Evolutionary conservation across 192 early-diverging fungal genomes (phyloP).

Genomic region (Powellomyces hirtus): DNA sequence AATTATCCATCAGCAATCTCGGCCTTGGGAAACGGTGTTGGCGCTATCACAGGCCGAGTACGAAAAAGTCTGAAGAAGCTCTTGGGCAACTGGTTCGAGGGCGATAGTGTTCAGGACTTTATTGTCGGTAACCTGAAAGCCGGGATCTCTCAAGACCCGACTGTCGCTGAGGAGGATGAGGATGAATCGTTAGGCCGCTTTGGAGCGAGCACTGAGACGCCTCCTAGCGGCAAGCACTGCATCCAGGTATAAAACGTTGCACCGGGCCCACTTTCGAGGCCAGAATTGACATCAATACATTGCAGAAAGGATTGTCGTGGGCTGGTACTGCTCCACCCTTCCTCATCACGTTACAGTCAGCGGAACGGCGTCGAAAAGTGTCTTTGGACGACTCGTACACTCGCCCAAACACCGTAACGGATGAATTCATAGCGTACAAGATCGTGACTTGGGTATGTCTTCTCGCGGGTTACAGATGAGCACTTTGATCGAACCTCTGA

Average conservation of each 20-base stretch:
- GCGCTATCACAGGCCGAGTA: not conserved
- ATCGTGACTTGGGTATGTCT: conserved; percentile 24
- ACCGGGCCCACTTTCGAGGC: not conserved
- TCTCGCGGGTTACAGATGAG: too few relatives aligned
- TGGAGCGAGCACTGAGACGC: not conserved
- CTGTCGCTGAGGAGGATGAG: not conserved
- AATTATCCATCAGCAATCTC: conserved; percentile 21
- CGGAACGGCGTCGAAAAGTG: conserved; percentile 19
- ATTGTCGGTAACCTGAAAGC: conserved; percentile 5
- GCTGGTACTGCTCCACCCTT: not conserved
- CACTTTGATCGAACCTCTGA: too few relatives aligned
- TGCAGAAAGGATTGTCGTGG: conserved; percentile 16
- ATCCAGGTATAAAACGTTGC: conserved; percentile 1
- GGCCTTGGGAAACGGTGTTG: not conserved
- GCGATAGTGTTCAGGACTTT: conserved; percentile 27
- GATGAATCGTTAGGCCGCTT: too few relatives aligned
- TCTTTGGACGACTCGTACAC: not conserved
- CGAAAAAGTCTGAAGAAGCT: conserved; percentile 10
- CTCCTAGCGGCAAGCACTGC: conserved; percentile 4
- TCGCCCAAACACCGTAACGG: conserved; percentile 2
- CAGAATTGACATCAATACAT: too few relatives aligned
- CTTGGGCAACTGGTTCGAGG: conserved; percentile 14
- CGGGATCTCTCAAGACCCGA: not conserved
- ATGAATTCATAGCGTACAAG: conserved; percentile 22
- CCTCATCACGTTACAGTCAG: conserved; percentile 6